Conservation (phyloP, 2,329 filamentous ascomycete genomes). For the Cladophialophora bantiana region DNA sequence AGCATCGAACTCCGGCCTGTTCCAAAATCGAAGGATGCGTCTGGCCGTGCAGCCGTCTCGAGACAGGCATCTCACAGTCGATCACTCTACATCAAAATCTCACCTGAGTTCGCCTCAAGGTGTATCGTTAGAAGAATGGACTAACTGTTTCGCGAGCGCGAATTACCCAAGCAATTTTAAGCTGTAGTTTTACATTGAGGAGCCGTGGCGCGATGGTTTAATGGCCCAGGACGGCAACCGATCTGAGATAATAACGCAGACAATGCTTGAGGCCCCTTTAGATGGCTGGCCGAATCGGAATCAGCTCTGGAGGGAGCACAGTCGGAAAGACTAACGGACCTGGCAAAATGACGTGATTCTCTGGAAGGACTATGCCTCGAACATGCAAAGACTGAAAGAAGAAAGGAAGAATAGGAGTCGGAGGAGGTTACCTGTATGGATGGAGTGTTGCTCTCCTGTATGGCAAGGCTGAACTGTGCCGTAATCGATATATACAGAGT, state of each 20-base stretch:
- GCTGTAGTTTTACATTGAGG: conserved; percentile 7
- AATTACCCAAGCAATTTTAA: conserved; percentile 8
- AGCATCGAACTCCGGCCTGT: neutral
- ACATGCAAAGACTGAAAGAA: too few species aligned
- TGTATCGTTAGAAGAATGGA: conserved; percentile 5
- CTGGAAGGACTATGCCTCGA: too few species aligned
- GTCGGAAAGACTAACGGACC: too few species aligned
- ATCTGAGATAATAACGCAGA: neutral
- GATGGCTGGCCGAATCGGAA: too few species aligned
- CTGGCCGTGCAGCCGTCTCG: neutral
- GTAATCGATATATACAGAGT: too few species aligned
- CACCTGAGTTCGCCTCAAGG: neutral
- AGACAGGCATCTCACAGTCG: neutral
- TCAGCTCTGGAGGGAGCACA: too few species aligned
- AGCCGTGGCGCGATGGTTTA: conserved; percentile 1
- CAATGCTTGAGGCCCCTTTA: too few species aligned
- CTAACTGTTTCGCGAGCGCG: conserved; percentile 3
- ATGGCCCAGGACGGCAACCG: neutral
- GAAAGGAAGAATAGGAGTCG: too few species aligned
- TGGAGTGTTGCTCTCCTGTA: too few species aligned
- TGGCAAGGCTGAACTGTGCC: too few species aligned
- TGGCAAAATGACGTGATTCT: too few species aligned
- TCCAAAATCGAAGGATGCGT: neutral
- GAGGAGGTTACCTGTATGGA: too few species aligned
- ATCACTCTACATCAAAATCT: conserved; percentile 5